Conservation (phyloP, 1,139 yeast genomes). For the Meyerozyma sp. region DNA sequence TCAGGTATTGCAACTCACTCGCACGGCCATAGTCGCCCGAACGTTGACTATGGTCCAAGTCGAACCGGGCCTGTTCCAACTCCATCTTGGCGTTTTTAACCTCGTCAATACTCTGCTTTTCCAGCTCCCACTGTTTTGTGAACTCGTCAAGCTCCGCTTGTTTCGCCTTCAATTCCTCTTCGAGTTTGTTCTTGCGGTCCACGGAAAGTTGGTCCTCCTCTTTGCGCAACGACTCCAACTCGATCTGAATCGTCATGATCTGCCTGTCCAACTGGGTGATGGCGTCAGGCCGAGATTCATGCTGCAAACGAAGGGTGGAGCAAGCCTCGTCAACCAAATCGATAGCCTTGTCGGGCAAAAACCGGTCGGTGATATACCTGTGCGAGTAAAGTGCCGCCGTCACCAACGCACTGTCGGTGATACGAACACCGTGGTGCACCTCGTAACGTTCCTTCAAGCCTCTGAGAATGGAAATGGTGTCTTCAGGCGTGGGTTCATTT, state of each 20-base stretch:
- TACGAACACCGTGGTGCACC: conserved; percentile 97
- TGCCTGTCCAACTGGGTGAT: conserved; percentile 84
- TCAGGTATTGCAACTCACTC: conserved; percentile 81
- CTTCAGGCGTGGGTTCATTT: conserved; percentile 88
- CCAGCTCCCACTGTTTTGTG: conserved; percentile 83
- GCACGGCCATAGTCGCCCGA: conserved; percentile 84
- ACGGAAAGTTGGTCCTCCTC: conserved; percentile 83
- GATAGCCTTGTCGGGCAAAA: conserved; percentile 92
- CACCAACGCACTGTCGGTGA: conserved; percentile 87
- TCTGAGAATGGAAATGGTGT: conserved; percentile 84
- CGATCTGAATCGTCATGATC: conserved; percentile 92
- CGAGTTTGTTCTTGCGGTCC: conserved; percentile 64
- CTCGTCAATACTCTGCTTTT: conserved; percentile 66
- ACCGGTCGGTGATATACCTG: conserved; percentile 87
- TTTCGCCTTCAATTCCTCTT: conserved; percentile 59
- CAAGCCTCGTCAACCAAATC: conserved; percentile 97
- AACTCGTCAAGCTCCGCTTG: conserved; percentile 61
- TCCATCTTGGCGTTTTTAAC: conserved; percentile 76
- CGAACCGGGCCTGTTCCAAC: conserved; percentile 77
- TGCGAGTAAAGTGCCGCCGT: conserved; percentile 90
- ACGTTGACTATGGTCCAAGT: conserved; percentile 77
- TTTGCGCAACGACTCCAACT: conserved; percentile 84
- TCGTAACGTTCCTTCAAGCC: conserved; percentile 93
- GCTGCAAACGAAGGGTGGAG: conserved; percentile 88
- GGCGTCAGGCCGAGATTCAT: conserved; percentile 94